Base-by-base conservation (phyloP, 768 basidiomycete species). In the Asterophora lycoperdoides region DNA sequence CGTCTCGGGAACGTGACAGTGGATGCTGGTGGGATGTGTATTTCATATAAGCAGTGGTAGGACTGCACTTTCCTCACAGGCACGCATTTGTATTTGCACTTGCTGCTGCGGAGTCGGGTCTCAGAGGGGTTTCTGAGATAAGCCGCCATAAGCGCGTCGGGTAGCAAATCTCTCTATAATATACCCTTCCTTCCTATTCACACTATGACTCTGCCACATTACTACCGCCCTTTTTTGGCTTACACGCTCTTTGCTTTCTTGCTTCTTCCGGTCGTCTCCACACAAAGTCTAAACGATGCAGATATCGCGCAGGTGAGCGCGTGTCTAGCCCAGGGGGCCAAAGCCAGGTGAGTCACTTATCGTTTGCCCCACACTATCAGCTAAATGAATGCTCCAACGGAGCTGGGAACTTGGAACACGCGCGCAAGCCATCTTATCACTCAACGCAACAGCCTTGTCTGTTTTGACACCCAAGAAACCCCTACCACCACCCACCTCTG, bases 381-480 rank as follows among this genome's bases (percentile, higher is more conserved):
- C 14, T 34, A 19, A 15, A 41, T 8, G 26, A 18, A 17, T 15
- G 8, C 32, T 46, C 23, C 2, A n/a, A 4, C 43, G 14, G 49
- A 80, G 78, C 51, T 80, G 79, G 79, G 78, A 80, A 57, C 63
- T 79, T 3, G 79, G 79, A n/a, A 77, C 77, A 14, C 71, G 75
- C 14, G 65, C 75, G n/a, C 70, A 79, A 60, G 68, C 77, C 1
- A 68, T 78, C 32, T 64, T 78, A 14, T 72, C 75, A 44, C 63
- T 74, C 32, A 70, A 76, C 53, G 75, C 68, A 9, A 71, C 73
- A 0, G 53, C 57, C 11, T 77, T 70, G 50, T 78, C 77, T 9
- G 77, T 78, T 13, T 68, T 74, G 49, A 67, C 74, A 1, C 42
- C 48, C 7, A 10, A 9, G 15, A 40, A 35, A 36, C 47, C 58